Percentiles rank a stretch among this genome's conserved stretches.
phyloP scores from a whole-genome alignment of 805 yeast species.

The Saccharomycopsis amapae region DNA sequence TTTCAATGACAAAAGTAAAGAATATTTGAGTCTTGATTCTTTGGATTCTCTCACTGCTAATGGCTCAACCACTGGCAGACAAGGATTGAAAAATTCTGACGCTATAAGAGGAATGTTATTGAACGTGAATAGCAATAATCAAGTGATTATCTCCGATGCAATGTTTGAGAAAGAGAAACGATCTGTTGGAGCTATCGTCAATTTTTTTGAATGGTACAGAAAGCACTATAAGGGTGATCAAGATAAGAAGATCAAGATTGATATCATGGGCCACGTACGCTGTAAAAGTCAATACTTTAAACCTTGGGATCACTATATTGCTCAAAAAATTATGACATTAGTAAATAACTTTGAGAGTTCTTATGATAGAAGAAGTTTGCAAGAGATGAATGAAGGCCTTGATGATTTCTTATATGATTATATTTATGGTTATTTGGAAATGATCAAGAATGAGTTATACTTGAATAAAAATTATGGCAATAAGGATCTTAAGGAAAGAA shows the following conservation, averaged over 20 bases:
- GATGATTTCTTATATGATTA: not conserved
- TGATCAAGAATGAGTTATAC: not conserved
- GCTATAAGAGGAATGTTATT: constrained; percentile 1
- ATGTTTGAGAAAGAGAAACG: no score
- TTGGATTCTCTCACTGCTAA: no score
- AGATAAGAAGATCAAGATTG: constrained; percentile 5
- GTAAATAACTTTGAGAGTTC: not conserved
- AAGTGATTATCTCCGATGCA: not conserved
- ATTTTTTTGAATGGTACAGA: constrained; percentile 2
- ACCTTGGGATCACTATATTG: constrained; percentile 13
- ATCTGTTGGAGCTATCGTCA: not conserved
- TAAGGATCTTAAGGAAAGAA: not conserved
- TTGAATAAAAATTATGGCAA: not conserved
- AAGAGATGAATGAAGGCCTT: not conserved
- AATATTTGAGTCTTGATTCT: not conserved
- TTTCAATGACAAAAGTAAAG: no score
- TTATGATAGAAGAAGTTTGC: not conserved
- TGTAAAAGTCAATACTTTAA: not conserved
- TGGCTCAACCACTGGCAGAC: no score
- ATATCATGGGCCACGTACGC: constrained; percentile 2
- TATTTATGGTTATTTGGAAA: not conserved
- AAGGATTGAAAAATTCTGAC: not conserved
- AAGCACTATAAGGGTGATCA: not conserved
- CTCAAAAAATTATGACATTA: not conserved
- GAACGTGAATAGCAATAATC: constrained; percentile 1